Evolutionary conservation across 768 basidiomycete genomes (phyloP), one percentile per base, ranked within the genome.

Genomic region (Gymnopilus dilepis): DNA sequence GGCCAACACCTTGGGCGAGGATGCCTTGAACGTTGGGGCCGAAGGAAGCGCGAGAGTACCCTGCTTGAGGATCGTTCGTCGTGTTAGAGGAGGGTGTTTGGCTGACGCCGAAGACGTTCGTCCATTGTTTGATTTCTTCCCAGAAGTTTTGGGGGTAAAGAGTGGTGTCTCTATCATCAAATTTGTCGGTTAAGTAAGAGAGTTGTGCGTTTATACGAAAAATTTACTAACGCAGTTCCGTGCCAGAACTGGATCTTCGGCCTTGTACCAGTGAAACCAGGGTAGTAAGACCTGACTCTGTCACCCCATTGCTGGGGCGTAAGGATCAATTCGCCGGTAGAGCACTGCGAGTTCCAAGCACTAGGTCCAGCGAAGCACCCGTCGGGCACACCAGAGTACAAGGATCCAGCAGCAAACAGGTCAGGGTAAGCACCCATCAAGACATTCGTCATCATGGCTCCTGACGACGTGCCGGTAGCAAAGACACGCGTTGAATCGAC

Each of bases 371-470:
- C 78, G 69, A 85, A 85, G 75, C 84, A 86, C n/a, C 77, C 84
- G 60, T 78, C 82, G 9, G 84, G 77, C 28, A 84, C 83, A 48
- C 85, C 84, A 26, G 84, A 81, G 70, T 80, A 82, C 22, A 76
- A 77, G 22, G 80, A 69, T 8, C 80, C 84, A 12, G 81, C 84
- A 38, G 69, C 65, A 76, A 85, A 82, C 43, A 87, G 66, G 56
- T 86, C 81, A 8, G 85, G 84, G 70, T 86, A 85, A n/a, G 80
- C 78, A 37, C 81, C 85, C 52, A 75, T 69, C 31, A 85, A 74
- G 31, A 85, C 83, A 67, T 82, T 84, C 54, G 84, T 85, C 84
- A 85, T 86, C 86, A 86, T 86, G 2, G 80, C 81, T 13, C 84
- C 85, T 1, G 83, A 84, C 4, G 80, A 80, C 5, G 79, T 79